A percentile compares a stretch with the other conserved stretches of the same genome.
Evolutionary conservation across 1,139 yeast genomes (phyloP).

Genomic region (Scheffersomyces segobiensis): DNA sequence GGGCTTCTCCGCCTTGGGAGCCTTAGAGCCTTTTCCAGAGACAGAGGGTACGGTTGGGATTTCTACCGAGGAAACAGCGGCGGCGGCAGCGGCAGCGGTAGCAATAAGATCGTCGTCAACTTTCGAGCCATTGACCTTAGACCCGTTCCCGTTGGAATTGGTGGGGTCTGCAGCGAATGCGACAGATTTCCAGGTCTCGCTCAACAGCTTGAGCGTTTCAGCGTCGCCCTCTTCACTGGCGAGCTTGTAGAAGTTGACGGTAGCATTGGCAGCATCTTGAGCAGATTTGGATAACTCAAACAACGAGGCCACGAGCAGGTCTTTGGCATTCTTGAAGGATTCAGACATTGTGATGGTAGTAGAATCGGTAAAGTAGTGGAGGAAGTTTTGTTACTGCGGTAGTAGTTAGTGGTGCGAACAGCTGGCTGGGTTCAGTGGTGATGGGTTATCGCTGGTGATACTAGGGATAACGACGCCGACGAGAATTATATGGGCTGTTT

Average conservation of each 20-base stretch:
- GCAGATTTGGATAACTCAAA: slow-evolving; percentile 82
- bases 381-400: slow-evolving; percentile 5
- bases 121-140: slow-evolving; percentile 9
- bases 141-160: slow-evolving; percentile 9
- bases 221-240: slow-evolving; percentile 36
- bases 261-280: slow-evolving; percentile 74
- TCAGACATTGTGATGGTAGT: slow-evolving; percentile 27
- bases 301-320: slow-evolving; percentile 70
- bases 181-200: slow-evolving; percentile 28
- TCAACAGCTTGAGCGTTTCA: slow-evolving; percentile 35
- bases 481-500: not conserved
- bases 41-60: slow-evolving; percentile 5
- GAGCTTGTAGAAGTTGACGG: slow-evolving; percentile 70
- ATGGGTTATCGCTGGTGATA: not conserved
- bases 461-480: not conserved
- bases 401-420: slow-evolving; percentile 5
- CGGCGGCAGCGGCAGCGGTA: slow-evolving; percentile 16
- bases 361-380: not conserved
- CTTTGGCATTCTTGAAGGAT: slow-evolving; percentile 37
- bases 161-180: slow-evolving; percentile 13
- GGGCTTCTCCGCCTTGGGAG: slow-evolving; percentile 23
- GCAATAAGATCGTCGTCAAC: slow-evolving; percentile 5
- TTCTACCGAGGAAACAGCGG: slow-evolving; percentile 9
- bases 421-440: not conserved
- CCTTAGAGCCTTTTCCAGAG: slow-evolving; percentile 15